Evolutionary conservation across 768 basidiomycete genomes (phyloP), one percentile per base, ranked within the genome.

Genomic region (Auriscalpium orientale): DNA sequence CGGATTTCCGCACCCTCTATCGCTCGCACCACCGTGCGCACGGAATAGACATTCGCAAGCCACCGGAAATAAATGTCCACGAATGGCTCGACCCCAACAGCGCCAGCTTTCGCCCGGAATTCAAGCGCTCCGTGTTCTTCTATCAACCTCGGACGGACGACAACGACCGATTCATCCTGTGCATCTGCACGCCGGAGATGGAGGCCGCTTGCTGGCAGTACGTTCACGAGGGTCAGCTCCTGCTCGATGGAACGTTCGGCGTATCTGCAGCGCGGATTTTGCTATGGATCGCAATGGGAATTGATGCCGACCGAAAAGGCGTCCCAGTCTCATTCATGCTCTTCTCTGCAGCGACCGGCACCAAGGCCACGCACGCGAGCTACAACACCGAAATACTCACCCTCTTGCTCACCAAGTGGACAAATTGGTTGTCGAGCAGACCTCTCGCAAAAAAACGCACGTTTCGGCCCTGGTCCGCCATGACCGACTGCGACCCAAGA

Each of bases 401-500:
- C 9, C 43, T 64, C 13, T 51, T 71, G 11, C 54, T 71, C 1
- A 28, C 20, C 8, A 22, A 20, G 7, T 48, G 47, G 47, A 48
- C 22, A 28, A 48, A 7, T 10, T 22, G 20, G 18, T 22, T 48
- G 47, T 22, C 47, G 13, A 15, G 18, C 2, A 9, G 20, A 3
- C 1, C n/a, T 8, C 22, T 28, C 8, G n/a, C 47, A 7, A 8
- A 22, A 11, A 34, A 21, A 6, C 16, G 13, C 18, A 70, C 67
- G 67, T 72, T 73, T 56, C 20, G 53, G 8, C 65, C 67, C 2
- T 46, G 10, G 11, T 60, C 65, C n/a, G 57, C 49, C 16, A 58
- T 58, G 4, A 72, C 71, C 16, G 70, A 72, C 54, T 73, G 70
- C 1, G 70, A 73, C 50, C 45, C 54, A 3, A 68, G 64, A 48